Evolutionary conservation across 176 grass and related monocot genomes (phyloP).

Genomic region (Oryza glaberrima): DNA sequence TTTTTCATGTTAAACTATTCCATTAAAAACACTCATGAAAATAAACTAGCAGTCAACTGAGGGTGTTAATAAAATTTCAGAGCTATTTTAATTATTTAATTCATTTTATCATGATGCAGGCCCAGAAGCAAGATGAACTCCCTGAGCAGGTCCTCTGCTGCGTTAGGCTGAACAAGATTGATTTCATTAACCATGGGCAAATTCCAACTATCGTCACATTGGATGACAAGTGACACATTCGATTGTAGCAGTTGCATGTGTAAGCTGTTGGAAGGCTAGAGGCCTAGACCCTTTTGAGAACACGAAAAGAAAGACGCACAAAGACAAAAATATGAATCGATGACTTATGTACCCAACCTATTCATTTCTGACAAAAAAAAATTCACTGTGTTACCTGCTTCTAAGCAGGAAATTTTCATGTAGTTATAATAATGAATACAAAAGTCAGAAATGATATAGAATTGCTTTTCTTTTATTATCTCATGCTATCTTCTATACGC

Average conservation of each 20-base stretch:
- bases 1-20: background rate
- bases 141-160: constrained; percentile 94
- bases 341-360: constrained; percentile 17
- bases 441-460: constrained; percentile 1
- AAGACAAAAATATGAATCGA: background rate
- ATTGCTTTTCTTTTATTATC: too few relatives aligned
- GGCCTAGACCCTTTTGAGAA: constrained; percentile 12
- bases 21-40: background rate
- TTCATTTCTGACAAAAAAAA: constrained; percentile 34
- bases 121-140: constrained; percentile 90
- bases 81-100: background rate
- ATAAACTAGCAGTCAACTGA: constrained; percentile 14
- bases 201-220: constrained; percentile 71
- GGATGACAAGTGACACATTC: constrained; percentile 57
- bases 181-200: constrained; percentile 79
- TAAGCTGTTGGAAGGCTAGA: constrained; percentile 28
- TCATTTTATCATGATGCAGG: constrained; percentile 42
- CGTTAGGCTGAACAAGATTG: constrained; percentile 90
- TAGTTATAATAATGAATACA: constrained; percentile 38
- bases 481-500: too few relatives aligned
- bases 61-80: background rate
- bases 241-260: constrained; percentile 13
- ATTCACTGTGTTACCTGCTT: background rate
- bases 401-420: constrained; percentile 9
- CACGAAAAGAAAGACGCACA: background rate